Conservation (phyloP, 257 asterid genomes). For the Solanum chiquidenum region DNA sequence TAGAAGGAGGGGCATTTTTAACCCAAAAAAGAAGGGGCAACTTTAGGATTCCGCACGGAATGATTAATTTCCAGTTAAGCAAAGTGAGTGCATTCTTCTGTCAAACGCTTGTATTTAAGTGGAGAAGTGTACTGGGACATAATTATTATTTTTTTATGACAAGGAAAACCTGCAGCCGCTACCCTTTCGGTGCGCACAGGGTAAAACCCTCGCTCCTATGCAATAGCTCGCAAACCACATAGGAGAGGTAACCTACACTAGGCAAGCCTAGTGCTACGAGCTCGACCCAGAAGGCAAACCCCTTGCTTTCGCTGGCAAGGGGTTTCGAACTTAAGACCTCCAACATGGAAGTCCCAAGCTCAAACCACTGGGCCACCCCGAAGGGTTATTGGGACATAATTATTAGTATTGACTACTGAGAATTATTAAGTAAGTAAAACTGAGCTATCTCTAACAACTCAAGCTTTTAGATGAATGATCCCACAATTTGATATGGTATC, state of each 20-base stretch:
- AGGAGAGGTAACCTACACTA: no score
- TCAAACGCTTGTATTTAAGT: background rate
- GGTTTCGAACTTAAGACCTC: no score
- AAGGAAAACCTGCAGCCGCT: rapidly evolving
- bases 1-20: background rate
- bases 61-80: background rate
- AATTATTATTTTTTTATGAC: background rate
- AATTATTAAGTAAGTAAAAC: background rate
- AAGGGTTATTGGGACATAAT: background rate
- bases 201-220: no score
- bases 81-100: background rate
- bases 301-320: no score
- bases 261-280: no score
- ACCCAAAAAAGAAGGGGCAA: background rate
- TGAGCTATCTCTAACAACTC: background rate
- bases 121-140: background rate
- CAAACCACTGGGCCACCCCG: no score
- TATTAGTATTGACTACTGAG: background rate
- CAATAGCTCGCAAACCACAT: no score
- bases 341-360: no score
- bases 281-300: no score
- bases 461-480: background rate
- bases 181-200: no score
- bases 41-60: background rate
- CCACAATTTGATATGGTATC: background rate